Base-by-base conservation (phyloP, 2,329 filamentous ascomycete species). In the Aspergillus sp. region DNA sequence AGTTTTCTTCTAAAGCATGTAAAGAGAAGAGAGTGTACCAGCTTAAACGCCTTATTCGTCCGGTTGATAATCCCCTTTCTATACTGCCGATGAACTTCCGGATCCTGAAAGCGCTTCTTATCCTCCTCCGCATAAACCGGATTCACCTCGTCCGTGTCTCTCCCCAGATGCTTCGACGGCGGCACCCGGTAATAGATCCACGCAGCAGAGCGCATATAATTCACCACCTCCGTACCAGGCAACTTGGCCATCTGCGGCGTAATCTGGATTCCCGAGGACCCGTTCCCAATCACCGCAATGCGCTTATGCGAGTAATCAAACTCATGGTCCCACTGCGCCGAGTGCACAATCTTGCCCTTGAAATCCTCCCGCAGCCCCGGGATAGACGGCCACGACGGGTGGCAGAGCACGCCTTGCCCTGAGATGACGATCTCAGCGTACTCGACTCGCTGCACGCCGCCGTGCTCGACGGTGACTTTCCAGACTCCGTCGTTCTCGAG, bases 341-440 rank as follows among this genome's bases (percentile, higher is more conserved):
- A 68, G 57, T 74, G 71, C 43, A 69, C 62, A 5, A 69, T 42
- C 38, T 71, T 68, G 15, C 69, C 69, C 39, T 65, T 61, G 55
- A 73, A 73, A 2, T 57, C 49, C 6, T 64, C 22, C 5, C 22
- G 49, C 5, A 73, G 52, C 8, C 69, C 70, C 2, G 55, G 49
- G 38, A 72, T 69, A 2, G 66, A 42, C 56, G 73, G 51, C 72
- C 72, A 53, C 61, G 52, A 56, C 5, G 43, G 57, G 15, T 64
- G 57, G 30, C 63, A 60, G 45, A 69, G 47, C n/a, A 69, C 48
- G 1, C 68, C 66, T 2, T 65, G 56, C 1, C 59, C 73, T 7
- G 68, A 67, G n/a, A 79, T 72, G 12, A 80, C 55, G 53, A 71
- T 73, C 66, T 76, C 69, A 43, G 66, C 68, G 18, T 62, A 64